These are phyloP conservation scores for Vitellaria paradoxa DNA, from an alignment of 179 eudicot genomes.

Conservation along the genomic window DNA sequence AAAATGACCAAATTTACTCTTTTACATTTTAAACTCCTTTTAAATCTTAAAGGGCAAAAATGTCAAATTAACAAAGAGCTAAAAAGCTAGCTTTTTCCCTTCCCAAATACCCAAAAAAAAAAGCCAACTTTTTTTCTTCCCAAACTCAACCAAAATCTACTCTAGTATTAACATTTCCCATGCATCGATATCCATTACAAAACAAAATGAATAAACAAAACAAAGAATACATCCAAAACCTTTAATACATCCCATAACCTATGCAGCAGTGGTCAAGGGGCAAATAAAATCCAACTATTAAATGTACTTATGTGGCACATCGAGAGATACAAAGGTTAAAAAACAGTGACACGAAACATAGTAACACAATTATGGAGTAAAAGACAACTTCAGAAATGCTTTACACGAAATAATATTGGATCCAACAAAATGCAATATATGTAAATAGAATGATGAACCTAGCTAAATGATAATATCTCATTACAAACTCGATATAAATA, in stretches of 20 bases:
- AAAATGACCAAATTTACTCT: too few species aligned
- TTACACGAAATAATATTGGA: background rate
- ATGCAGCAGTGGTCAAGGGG: background rate
- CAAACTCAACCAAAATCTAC: too few species aligned
- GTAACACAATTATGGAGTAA: too few species aligned
- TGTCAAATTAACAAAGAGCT: too few species aligned
- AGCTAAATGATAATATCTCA: background rate
- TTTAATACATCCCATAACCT: background rate
- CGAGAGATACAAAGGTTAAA: background rate
- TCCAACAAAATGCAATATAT: background rate
- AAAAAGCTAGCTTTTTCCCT: too few species aligned
- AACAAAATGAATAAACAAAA: too few species aligned
- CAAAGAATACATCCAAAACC: background rate
- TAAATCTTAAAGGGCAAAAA: too few species aligned
- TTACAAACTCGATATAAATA: background rate
- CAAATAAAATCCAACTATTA: background rate
- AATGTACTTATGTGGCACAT: background rate
- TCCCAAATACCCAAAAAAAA: too few species aligned
- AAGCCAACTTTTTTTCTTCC: too few species aligned
- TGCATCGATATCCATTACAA: background rate
- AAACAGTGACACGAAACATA: background rate
- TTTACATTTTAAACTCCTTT: too few species aligned
- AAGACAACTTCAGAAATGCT: background rate
- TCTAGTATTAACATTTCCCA: too few species aligned
- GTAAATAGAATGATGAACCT: background rate